A percentile compares a stretch with the other conserved stretches of the same genome.
Conservation (phyloP, 352 stramenopile species). For the Pythium utonaiense region DNA sequence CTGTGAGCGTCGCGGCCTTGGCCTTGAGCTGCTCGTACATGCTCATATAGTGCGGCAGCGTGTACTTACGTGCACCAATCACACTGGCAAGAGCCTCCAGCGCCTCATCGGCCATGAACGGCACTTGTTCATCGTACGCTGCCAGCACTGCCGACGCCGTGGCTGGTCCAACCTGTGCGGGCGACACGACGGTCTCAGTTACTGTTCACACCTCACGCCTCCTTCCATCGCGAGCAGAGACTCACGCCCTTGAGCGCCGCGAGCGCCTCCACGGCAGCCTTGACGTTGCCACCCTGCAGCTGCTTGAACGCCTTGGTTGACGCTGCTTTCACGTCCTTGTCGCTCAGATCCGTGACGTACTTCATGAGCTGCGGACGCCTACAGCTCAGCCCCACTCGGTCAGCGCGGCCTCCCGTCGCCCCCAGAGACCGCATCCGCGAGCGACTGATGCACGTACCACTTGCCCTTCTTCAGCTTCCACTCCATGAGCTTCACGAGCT, state of each 20-base stretch:
- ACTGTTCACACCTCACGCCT: neutral
- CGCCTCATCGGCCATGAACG: slow-evolving; percentile 82
- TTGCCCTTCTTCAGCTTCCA: slow-evolving; percentile 87
- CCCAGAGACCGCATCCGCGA: neutral
- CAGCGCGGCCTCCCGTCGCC: too few relatives aligned
- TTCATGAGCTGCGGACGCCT: slow-evolving; percentile 78
- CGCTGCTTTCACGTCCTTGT: slow-evolving; percentile 42
- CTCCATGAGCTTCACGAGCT: slow-evolving; percentile 67
- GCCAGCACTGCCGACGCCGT: slow-evolving; percentile 71
- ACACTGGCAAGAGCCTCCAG: slow-evolving; percentile 61
- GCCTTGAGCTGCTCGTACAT: slow-evolving; percentile 47
- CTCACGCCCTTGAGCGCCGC: slow-evolving; percentile 64
- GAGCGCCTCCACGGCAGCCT: slow-evolving; percentile 47
- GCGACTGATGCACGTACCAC: slow-evolving; percentile 36
- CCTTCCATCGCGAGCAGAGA: slow-evolving; percentile 1
- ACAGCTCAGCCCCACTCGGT: neutral
- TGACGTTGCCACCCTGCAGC: slow-evolving; percentile 31
- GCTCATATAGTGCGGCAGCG: slow-evolving; percentile 62
- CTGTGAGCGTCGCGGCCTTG: slow-evolving; percentile 58
- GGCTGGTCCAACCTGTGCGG: slow-evolving; percentile 59
- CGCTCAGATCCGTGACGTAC: slow-evolving; percentile 45
- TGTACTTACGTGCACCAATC: slow-evolving; percentile 80
- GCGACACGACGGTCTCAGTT: neutral
- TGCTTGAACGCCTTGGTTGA: slow-evolving; percentile 45
- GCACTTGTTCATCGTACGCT: slow-evolving; percentile 57